Evolutionary conservation across 148 eudicot species (phyloP).

Genomic region (Diospyros lotus): DNA sequence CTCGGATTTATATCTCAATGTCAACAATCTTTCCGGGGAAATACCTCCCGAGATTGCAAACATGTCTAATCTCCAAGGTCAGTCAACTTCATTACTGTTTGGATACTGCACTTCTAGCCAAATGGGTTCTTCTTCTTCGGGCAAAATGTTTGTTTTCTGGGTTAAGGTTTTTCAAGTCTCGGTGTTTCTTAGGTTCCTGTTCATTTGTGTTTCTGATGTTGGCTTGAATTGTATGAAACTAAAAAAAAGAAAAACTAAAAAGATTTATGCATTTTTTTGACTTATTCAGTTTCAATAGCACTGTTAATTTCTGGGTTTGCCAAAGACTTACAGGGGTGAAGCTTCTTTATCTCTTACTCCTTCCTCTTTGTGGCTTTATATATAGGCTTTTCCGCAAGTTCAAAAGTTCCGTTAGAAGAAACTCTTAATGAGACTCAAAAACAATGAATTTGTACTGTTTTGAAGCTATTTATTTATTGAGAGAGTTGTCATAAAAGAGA

Average conservation of each 20-base stretch:
- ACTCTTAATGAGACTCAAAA: too few relatives aligned
- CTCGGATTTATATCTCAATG: conserved; percentile 80
- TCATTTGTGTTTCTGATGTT: neutral
- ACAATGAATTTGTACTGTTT: too few relatives aligned
- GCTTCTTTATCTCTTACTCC: neutral
- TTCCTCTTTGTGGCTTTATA: neutral
- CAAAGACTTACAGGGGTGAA: neutral
- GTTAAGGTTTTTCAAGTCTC: neutral
- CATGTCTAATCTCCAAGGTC: conserved; percentile 82
- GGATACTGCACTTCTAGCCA: too few relatives aligned
- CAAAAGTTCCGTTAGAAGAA: too few relatives aligned
- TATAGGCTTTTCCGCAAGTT: too few relatives aligned
- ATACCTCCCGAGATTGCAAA: conserved; percentile 60
- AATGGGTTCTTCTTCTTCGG: neutral
- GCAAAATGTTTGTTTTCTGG: neutral
- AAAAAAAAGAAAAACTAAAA: too few relatives aligned
- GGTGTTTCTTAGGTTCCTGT: neutral
- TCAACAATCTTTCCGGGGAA: conserved; percentile 60
- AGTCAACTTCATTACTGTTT: neutral
- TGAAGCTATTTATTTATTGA: too few relatives aligned
- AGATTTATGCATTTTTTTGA: neutral
- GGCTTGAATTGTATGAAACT: neutral
- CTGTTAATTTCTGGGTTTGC: neutral
- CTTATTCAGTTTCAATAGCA: neutral
- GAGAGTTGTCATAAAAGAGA: too few relatives aligned